Percentiles rank a stretch among this genome's conserved stretches.
Evolutionary conservation across 192 early-diverging fungal genomes (phyloP).

Genomic region (Pilaira anomala): DNA sequence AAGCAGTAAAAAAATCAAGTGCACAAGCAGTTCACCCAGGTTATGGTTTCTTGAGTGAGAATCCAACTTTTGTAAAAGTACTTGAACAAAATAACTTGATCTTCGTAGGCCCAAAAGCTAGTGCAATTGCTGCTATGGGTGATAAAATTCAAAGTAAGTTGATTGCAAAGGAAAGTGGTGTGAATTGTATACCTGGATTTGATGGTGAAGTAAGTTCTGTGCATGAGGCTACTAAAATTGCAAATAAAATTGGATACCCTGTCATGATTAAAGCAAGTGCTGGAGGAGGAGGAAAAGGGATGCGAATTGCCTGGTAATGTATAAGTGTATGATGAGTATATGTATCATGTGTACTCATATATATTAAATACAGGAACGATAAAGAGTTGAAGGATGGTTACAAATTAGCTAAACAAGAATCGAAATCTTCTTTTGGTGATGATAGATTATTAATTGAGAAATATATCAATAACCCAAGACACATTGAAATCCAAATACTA

Average conservation of each 20-base stretch:
- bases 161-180: constrained; percentile 67
- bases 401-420: constrained; percentile 76
- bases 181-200: constrained; percentile 84
- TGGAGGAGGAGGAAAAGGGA: constrained; percentile 83
- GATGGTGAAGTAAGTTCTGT: constrained; percentile 74
- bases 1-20: constrained; percentile 69
- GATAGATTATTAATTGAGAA: constrained; percentile 87
- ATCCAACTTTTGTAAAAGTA: constrained; percentile 73
- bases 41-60: constrained; percentile 96
- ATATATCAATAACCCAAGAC: constrained; percentile 82
- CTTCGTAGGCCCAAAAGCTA: constrained; percentile 68
- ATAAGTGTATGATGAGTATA: neutral
- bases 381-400: constrained; percentile 71
- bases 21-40: constrained; percentile 94
- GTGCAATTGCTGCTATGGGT: constrained; percentile 74
- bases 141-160: constrained; percentile 81
- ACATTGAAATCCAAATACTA: constrained; percentile 75
- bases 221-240: constrained; percentile 73
- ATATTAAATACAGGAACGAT: constrained; percentile 39
- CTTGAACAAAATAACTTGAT: constrained; percentile 69
- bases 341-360: neutral
- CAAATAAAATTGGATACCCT: constrained; percentile 69
- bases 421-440: constrained; percentile 84
- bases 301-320: constrained; percentile 67
- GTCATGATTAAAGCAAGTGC: constrained; percentile 83